These are phyloP conservation scores for Phaeosphaeriaceae sp. DNA, from an alignment of 2,329 filamentous ascomycete genomes.

Conservation along the genomic window DNA sequence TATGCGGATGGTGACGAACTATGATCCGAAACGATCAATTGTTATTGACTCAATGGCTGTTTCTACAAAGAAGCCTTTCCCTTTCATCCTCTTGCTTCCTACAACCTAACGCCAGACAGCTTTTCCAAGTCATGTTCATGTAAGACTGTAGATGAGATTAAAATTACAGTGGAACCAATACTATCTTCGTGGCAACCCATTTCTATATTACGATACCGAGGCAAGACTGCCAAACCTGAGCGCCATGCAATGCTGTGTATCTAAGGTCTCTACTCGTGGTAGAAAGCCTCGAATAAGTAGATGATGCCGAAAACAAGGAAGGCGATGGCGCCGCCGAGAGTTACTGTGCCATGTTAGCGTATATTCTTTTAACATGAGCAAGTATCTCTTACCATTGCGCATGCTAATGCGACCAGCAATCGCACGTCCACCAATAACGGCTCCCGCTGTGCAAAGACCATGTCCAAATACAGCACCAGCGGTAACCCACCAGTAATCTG, in stretches of 20 bases:
- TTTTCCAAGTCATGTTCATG: slow-evolving; percentile 4
- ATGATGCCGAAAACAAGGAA: slow-evolving; percentile 93
- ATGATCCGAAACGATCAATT: not conserved
- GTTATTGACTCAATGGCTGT: not conserved
- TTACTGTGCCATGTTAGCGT: slow-evolving; percentile 67
- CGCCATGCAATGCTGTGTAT: slow-evolving; percentile 32
- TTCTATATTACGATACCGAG: slow-evolving; percentile 19
- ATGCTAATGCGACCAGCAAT: slow-evolving; percentile 94
- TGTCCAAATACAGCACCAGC: slow-evolving; percentile 87
- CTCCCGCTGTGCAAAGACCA: slow-evolving; percentile 85
- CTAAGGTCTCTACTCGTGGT: slow-evolving; percentile 49
- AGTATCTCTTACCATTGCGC: slow-evolving; percentile 79
- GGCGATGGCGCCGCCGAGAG: slow-evolving; percentile 85
- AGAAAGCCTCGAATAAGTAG: slow-evolving; percentile 83
- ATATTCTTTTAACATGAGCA: not conserved
- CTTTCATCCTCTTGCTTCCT: not conserved
- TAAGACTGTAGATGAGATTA: slow-evolving; percentile 22
- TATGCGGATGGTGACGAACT: not conserved
- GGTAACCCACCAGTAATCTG: slow-evolving; percentile 99
- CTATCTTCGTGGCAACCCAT: slow-evolving; percentile 2
- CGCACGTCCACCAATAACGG: slow-evolving; percentile 89
- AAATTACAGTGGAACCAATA: slow-evolving; percentile 30
- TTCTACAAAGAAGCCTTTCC: not conserved
- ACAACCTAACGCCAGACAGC: slow-evolving; percentile 3
- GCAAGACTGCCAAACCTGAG: slow-evolving; percentile 20